These are phyloP conservation scores for Colletotrichum higginsianum DNA, from an alignment of 2,329 filamentous ascomycete genomes.

Conservation along the genomic window DNA sequence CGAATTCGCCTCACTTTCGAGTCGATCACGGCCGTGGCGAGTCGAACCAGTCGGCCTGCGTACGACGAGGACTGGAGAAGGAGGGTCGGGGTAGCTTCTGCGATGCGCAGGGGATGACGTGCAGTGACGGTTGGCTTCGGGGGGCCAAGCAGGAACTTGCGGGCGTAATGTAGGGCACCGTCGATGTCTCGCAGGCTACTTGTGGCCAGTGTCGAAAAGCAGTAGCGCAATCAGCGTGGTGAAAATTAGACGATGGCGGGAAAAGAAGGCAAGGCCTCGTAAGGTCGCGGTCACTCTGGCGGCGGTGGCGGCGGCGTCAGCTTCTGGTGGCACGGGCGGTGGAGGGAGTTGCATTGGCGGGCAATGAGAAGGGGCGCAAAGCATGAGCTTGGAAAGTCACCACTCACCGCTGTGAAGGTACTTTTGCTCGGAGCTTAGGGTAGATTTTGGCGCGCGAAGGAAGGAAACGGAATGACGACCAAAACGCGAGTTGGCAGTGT, in stretches of 20 bases:
- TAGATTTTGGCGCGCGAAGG: slow-evolving; percentile 7
- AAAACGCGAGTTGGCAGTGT: slow-evolving; percentile 21
- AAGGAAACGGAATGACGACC: slow-evolving; percentile 21
- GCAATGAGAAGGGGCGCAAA: slow-evolving; percentile 9
- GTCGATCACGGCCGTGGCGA: not conserved
- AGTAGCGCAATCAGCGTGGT: slow-evolving; percentile 23
- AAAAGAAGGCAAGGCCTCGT: slow-evolving; percentile 24
- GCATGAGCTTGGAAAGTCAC: slow-evolving; percentile 12
- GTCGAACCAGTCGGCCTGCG: not conserved
- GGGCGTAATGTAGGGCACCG: slow-evolving; percentile 20
- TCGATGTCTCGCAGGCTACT: slow-evolving; percentile 19
- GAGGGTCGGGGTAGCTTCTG: slow-evolving; percentile 14
- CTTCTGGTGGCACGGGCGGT: slow-evolving; percentile 24
- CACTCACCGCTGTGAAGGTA: slow-evolving; percentile 34
- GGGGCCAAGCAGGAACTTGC: not conserved
- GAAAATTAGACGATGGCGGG: not conserved
- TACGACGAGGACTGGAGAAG: slow-evolving; percentile 10
- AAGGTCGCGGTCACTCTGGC: slow-evolving; percentile 24
- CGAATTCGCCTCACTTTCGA: slow-evolving; percentile 13
- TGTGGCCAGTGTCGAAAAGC: slow-evolving; percentile 27
- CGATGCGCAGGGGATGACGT: slow-evolving; percentile 19
- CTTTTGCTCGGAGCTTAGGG: slow-evolving; percentile 19
- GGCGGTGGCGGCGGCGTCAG: slow-evolving; percentile 30
- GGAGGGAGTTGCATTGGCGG: slow-evolving; percentile 29
- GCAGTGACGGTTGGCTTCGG: slow-evolving; percentile 4